Evolutionary conservation across 257 asterid genomes (phyloP).

Genomic region (Forsythia viridissima): DNA sequence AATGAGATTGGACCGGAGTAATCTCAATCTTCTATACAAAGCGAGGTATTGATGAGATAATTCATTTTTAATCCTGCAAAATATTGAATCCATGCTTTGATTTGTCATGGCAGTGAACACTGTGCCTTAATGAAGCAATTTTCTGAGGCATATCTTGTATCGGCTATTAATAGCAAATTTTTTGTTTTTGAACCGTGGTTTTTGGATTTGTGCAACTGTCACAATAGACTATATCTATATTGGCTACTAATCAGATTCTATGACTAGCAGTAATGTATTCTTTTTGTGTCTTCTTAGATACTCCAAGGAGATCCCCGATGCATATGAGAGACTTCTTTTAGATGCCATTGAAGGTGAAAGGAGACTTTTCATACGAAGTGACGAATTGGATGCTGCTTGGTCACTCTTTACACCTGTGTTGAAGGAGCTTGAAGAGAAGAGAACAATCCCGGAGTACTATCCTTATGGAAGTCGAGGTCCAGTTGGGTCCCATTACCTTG

Average conservation of each 20-base stretch:
- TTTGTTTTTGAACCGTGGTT: neutral
- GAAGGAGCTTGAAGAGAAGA: slow-evolving; percentile 75
- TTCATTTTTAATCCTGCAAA: neutral
- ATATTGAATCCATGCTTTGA: neutral
- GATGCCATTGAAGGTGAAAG: slow-evolving; percentile 96
- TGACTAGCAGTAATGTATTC: neutral
- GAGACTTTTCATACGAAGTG: slow-evolving; percentile 93
- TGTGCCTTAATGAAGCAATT: slow-evolving; percentile 5
- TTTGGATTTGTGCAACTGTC: neutral
- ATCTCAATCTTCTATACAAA: slow-evolving; percentile 88
- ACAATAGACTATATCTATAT: neutral
- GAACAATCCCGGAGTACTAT: slow-evolving; percentile 71
- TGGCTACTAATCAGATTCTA: neutral
- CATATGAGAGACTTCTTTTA: slow-evolving; percentile 88
- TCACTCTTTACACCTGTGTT: slow-evolving; percentile 86
- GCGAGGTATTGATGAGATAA: slow-evolving; percentile 58
- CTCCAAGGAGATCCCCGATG: slow-evolving; percentile 94
- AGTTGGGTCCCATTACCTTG: slow-evolving; percentile 91
- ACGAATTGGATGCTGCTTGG: slow-evolving; percentile 97
- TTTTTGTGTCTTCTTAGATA: slow-evolving; percentile 46
- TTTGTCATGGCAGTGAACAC: slow-evolving; percentile 6
- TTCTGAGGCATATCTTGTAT: neutral
- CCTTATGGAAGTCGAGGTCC: slow-evolving; percentile 98
- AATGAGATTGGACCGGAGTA: slow-evolving; percentile 86
- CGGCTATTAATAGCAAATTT: neutral